Base-by-base conservation (phyloP, 2,329 filamentous ascomycete species). In the Tolypocladium ophioglossoides region DNA sequence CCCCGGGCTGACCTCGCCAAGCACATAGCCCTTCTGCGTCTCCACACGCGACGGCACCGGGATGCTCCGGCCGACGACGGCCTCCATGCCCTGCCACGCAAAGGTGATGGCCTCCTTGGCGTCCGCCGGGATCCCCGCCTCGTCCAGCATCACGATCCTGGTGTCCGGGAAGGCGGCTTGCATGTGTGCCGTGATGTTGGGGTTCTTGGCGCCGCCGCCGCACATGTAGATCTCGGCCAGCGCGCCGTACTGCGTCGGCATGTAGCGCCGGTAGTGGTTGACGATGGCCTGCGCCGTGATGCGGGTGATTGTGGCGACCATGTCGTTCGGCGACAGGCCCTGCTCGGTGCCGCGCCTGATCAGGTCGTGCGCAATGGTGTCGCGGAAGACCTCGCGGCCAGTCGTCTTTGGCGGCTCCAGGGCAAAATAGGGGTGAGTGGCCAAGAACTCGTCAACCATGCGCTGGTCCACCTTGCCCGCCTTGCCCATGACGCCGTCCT, bases 71-170 rank as follows among this genome's bases (percentile, higher is more conserved):
- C 78, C 79, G 0, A 81, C 73, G 18, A 83, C 63, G 2, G 79
- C 77, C 62, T 84, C 79, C 74, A 84, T 78, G 3, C 75, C 80
- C 64, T 82, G 78, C 74, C 78, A 81, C 4, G 82, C 80, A 62
- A 84, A 83, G 5, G 61, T 64, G 38, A 66, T 58, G 32, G 79
- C 78, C 62, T 84, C 80, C 64, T 84, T 84, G 3, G 80, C 80
- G 37, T 74, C 76, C 1, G 68, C 76, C 0, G 78, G 77, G 50
- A 84, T 74, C 5, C 80, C 80, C 3, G 78, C 78, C 50, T 78
- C 78, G 58, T 83, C 78, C 8, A 84, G 68, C 72, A 79, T 78
- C 52, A 74, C 67, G 47, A 84, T 78, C 39, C 68, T 71, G 2
- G 74, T 74, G 39, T 71, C 67, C 16, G 74, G 79, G 59, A 74